phyloP scores from a whole-genome alignment of 768 basidiomycete species.

The Kwoniella newhampshirensis region DNA sequence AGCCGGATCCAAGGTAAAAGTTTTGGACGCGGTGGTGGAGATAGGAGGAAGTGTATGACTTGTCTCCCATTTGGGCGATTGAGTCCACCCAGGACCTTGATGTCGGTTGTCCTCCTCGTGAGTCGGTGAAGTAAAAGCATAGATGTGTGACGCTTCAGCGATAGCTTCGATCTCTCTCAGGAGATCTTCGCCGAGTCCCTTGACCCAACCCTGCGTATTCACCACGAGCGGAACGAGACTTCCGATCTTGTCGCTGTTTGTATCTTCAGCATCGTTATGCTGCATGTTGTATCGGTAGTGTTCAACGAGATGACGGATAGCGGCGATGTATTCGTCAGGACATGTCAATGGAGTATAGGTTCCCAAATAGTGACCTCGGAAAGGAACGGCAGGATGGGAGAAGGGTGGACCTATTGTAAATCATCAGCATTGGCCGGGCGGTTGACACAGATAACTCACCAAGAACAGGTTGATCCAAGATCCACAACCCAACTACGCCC shows the following conservation, averaged over 20 bases:
- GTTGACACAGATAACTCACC: slow-evolving; percentile 59
- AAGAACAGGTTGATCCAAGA: slow-evolving; percentile 67
- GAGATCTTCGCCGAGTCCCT: slow-evolving; percentile 85
- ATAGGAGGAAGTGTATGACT: neutral
- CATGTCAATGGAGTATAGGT: slow-evolving; percentile 71
- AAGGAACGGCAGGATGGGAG: slow-evolving; percentile 72
- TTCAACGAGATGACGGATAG: slow-evolving; percentile 64
- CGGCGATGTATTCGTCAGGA: slow-evolving; percentile 72
- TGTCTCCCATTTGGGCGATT: slow-evolving; percentile 19
- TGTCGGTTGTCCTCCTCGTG: slow-evolving; percentile 9
- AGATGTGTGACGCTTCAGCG: slow-evolving; percentile 64
- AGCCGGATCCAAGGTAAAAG: slow-evolving; percentile 56
- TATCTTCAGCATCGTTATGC: neutral
- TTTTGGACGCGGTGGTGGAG: neutral
- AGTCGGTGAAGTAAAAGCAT: slow-evolving; percentile 48
- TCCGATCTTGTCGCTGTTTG: neutral
- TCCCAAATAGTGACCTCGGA: slow-evolving; percentile 77
- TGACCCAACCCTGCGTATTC: slow-evolving; percentile 97
- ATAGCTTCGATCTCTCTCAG: slow-evolving; percentile 68
- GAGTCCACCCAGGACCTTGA: slow-evolving; percentile 30
- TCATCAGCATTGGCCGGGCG: neutral
- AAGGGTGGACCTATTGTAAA: slow-evolving; percentile 72
- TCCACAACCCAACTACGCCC: slow-evolving; percentile 76
- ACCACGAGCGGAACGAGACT: slow-evolving; percentile 73
- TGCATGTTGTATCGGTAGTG: slow-evolving; percentile 62